Evolutionary conservation across 2,329 filamentous ascomycete genomes (phyloP), one percentile per base, ranked within the genome.

Genomic region (Aspergillus candidus): DNA sequence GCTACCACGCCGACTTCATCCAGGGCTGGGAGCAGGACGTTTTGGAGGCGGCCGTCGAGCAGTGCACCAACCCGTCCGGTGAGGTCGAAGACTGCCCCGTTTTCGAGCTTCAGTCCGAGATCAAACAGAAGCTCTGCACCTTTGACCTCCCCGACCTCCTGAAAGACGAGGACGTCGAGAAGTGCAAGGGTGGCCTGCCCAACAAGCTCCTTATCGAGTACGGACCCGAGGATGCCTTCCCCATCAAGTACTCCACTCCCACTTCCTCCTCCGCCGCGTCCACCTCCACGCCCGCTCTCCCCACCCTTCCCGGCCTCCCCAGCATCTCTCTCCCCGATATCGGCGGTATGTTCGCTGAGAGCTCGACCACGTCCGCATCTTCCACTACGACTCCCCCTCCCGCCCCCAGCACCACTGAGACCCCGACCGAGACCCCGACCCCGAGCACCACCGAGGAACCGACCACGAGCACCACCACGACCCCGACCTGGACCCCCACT

Each of bases 1-100:
- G 86, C 31, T 88, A 88, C 62, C 72, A 93, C 60, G 88, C 76
- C 38, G 88, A 94, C 60, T 90, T 91, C 67, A 82, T 89, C 57
- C 82, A 77, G 60, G 88, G 86, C 22, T 94, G 88, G 88, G 77
- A 89, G 2, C 59, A 69, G 7, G 69, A 72, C 3, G 81, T 88
- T 65, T 75, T 93, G 31, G 80, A 89, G 64, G 40, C 75, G 5
- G 88, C 87, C n/a, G 73, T 90, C 49, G 65, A 89, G 37, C 77
- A 73, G 6, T 95, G 90, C 76, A 91, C 83, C 40, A 85, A 81
- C 65, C 60, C 58, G 0, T 82, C 79, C 8, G 90, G 90, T 30
- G 58, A 72, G 34, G 80, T 94, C 36, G 58, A 75, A 35, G 88
- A 90, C 64, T 96, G 90, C 69, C 69, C 78, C 1, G 55, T 93